Evolutionary conservation across 768 basidiomycete genomes (phyloP).

Genomic region (Leccinum ochraceum): DNA sequence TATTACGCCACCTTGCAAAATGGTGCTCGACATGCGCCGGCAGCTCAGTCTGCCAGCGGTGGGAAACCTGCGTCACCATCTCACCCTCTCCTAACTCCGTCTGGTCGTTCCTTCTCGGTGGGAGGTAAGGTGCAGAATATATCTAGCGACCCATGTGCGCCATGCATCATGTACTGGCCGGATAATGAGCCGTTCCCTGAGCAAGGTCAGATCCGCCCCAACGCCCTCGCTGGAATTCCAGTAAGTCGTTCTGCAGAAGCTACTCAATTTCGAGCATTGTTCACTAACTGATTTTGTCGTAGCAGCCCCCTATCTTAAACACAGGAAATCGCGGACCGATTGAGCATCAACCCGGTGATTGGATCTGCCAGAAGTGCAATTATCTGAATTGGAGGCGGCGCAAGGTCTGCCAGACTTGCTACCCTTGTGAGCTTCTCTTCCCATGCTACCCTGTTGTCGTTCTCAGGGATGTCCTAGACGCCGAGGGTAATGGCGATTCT

Average conservation of each 20-base stretch:
- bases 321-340: slow-evolving; percentile 89
- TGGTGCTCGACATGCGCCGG: slow-evolving; percentile 28
- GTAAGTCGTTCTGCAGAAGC: slow-evolving; percentile 39
- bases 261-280: background rate
- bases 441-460: slow-evolving; percentile 8
- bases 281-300: slow-evolving; percentile 7
- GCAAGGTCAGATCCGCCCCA: slow-evolving; percentile 74
- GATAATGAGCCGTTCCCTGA: slow-evolving; percentile 86
- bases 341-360: slow-evolving; percentile 81
- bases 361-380: slow-evolving; percentile 83
- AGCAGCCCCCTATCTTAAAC: slow-evolving; percentile 87
- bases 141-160: slow-evolving; percentile 65
- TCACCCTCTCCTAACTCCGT: slow-evolving; percentile 81
- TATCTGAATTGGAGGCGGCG: slow-evolving; percentile 87
- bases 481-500: slow-evolving; percentile 87
- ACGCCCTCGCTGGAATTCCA: slow-evolving; percentile 50
- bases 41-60: slow-evolving; percentile 20
- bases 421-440: slow-evolving; percentile 60
- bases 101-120: slow-evolving; percentile 72
- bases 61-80: slow-evolving; percentile 43
- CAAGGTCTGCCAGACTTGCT: slow-evolving; percentile 89
- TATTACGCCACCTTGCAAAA: slow-evolving; percentile 26
- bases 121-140: slow-evolving; percentile 83
- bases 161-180: slow-evolving; percentile 90
- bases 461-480: slow-evolving; percentile 48